phyloP scores from a whole-genome alignment of 1,284 basidiomycete species.

The Blastosporella zonata region DNA sequence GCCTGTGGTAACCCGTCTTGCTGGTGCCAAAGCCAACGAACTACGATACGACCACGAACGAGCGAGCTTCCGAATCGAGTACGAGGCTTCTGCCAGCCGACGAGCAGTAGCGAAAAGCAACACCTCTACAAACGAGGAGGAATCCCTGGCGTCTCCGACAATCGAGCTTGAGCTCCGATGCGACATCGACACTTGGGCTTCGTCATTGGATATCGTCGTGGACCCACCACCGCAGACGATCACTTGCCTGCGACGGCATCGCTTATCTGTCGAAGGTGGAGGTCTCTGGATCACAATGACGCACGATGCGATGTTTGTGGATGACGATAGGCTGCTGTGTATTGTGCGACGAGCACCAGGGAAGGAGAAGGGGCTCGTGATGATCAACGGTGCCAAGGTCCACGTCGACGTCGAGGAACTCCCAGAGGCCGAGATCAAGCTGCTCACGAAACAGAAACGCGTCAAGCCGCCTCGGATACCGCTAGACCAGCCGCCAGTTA shows the following conservation, averaged over 20 bases:
- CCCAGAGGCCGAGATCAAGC: constrained; percentile 84
- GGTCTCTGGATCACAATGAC: constrained; percentile 96
- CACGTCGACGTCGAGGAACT: constrained; percentile 92
- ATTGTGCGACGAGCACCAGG: constrained; percentile 77
- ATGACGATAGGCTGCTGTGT: constrained; percentile 71
- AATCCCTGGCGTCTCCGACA: constrained; percentile 37
- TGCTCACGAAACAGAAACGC: constrained; percentile 81
- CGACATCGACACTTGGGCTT: constrained; percentile 90
- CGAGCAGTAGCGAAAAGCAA: constrained; percentile 27
- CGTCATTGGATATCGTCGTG: constrained; percentile 85
- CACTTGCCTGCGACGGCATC: constrained; percentile 83
- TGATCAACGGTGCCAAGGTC: constrained; percentile 87
- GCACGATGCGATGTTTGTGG: constrained; percentile 78
- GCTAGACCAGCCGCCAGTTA: constrained; percentile 86
- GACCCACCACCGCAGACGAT: constrained; percentile 91
- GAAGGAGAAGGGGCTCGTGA: constrained; percentile 77
- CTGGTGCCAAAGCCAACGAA: constrained; percentile 74
- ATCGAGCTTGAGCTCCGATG: constrained; percentile 95
- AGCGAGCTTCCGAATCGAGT: constrained; percentile 81
- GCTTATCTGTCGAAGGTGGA: constrained; percentile 84
- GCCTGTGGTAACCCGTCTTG: constrained; percentile 82
- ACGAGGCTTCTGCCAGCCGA: constrained; percentile 65
- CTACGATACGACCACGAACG: constrained; percentile 88
- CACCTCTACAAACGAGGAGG: constrained; percentile 8
- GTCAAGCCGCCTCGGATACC: constrained; percentile 86